Conservation (phyloP, 2,329 filamentous ascomycete genomes). For the Hypoxylon sp. region DNA sequence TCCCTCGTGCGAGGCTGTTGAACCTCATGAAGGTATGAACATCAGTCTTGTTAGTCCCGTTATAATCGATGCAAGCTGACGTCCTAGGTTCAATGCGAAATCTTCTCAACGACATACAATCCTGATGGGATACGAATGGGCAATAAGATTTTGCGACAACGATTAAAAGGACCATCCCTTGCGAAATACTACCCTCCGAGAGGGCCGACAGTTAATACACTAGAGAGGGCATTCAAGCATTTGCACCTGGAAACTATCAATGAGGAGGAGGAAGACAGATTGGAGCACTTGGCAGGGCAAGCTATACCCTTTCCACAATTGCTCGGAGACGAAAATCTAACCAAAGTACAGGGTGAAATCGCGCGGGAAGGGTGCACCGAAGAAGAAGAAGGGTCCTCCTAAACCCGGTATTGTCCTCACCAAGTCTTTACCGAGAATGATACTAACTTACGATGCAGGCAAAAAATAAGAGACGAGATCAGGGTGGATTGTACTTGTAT, state of each 20-base stretch:
- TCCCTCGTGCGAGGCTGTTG: constrained; percentile 72
- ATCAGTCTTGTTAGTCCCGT: constrained; percentile 3
- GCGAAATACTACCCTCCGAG: constrained; percentile 90
- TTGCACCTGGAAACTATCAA: constrained; percentile 80
- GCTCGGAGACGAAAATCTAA: constrained; percentile 52
- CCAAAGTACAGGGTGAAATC: constrained; percentile 72
- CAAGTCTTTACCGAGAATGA: constrained; percentile 2
- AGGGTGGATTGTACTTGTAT: constrained; percentile 23
- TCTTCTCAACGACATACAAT: constrained; percentile 94
- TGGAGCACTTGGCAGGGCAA: constrained; percentile 80
- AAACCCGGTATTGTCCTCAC: constrained; percentile 39
- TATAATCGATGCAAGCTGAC: constrained; percentile 34
- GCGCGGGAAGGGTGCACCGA: constrained; percentile 87
- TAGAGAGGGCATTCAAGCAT: constrained; percentile 79
- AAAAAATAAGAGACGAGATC: constrained; percentile 30
- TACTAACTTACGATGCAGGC: constrained; percentile 34
- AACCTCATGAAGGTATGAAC: constrained; percentile 82
- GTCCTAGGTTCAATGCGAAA: constrained; percentile 84
- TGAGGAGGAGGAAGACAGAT: constrained; percentile 82
- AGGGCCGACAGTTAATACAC: constrained; percentile 70
- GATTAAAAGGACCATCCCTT: constrained; percentile 85
- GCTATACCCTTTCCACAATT: constrained; percentile 47
- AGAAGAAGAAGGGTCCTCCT: constrained; percentile 81
- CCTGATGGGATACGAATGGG: constrained; percentile 85
- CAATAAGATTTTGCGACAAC: constrained; percentile 92